phyloP scores from a whole-genome alignment of 306 rosid genomes.

The Begonia loranthoides region DNA sequence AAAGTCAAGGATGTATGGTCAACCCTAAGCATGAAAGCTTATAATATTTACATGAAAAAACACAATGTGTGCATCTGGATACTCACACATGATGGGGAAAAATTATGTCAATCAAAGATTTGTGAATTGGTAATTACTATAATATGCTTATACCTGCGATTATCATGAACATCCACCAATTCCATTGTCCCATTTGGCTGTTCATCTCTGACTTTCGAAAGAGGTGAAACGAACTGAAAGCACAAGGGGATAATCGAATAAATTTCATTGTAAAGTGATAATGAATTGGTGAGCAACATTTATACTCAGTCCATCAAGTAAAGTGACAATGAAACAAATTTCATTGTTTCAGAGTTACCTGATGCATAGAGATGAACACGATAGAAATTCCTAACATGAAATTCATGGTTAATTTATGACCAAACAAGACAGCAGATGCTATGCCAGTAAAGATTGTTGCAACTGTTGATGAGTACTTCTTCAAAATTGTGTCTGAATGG shows the following conservation, averaged over 20 bases:
- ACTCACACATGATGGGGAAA: no score
- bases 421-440: slow-evolving; percentile 84
- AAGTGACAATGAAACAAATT: background rate
- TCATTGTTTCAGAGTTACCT: slow-evolving; percentile 34
- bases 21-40: no score
- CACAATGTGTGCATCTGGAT: no score
- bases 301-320: no score
- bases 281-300: background rate
- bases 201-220: slow-evolving; percentile 72
- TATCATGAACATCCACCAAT: slow-evolving; percentile 51
- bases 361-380: slow-evolving; percentile 98
- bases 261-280: background rate
- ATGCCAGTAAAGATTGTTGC: slow-evolving; percentile 98
- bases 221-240: slow-evolving; percentile 77
- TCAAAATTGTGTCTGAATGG: slow-evolving; percentile 84
- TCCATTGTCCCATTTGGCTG: slow-evolving; percentile 61
- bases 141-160: slow-evolving; percentile 43
- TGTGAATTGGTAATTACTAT: slow-evolving; percentile 3
- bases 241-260: slow-evolving; percentile 8
- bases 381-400: slow-evolving; percentile 89
- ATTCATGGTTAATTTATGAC: slow-evolving; percentile 87
- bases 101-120: background rate
- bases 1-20: no score
- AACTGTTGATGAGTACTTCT: slow-evolving; percentile 95
- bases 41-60: no score